Evolutionary conservation across 164 flowering plant species (phyloP), one percentile per base, ranked within the genome.

Genomic region (Hamamelis virginiana): DNA sequence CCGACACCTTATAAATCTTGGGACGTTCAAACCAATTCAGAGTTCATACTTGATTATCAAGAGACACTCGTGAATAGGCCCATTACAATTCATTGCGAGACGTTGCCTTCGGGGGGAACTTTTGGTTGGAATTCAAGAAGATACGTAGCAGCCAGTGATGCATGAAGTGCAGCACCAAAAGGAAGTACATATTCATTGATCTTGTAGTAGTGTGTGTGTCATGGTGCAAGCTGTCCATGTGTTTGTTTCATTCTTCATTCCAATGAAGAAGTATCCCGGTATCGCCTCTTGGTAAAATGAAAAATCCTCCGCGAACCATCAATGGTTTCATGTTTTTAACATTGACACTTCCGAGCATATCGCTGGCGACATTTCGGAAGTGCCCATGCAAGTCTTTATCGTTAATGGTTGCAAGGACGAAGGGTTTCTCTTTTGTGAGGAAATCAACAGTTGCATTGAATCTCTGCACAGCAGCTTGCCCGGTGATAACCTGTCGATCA

Each of bases 131-230:
- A 38, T 22, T 81, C 78, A 16, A 69, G 62, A 55, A 92, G 86
- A 68, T 85, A 87, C 25, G 80, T 77, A 1, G 76, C 62, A 38
- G 90, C 96, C 72, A 92, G 66, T 4, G 96, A 83, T 38, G 96
- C 93, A 51, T 92, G 98, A 21, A 89, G 82, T 22, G 96, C 91
- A 57, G 95, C 93, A 9, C 96, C 95, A 65, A 72, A 77, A 53
- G 93, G 87, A 69, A 92, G 82, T 33, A 59, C 84, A 55, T 84
- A 89, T 76, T 92, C 96, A 27, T 91, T 81, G 69, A 89, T 52
- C 14, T 46, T 63, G 74, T 84, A 91, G 63, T 75, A 69, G 12
- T 93, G 93, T 0, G 92, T 84, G 59, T 92, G 98, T 0, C 26
- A 45, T 0, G 72, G 48, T 14, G 71, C 70, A 14, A 75, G 74